A percentile compares a stretch with the other conserved stretches of the same genome.
Conservation (phyloP, 768 basidiomycete genomes). For the Tulasnella sp. region DNA sequence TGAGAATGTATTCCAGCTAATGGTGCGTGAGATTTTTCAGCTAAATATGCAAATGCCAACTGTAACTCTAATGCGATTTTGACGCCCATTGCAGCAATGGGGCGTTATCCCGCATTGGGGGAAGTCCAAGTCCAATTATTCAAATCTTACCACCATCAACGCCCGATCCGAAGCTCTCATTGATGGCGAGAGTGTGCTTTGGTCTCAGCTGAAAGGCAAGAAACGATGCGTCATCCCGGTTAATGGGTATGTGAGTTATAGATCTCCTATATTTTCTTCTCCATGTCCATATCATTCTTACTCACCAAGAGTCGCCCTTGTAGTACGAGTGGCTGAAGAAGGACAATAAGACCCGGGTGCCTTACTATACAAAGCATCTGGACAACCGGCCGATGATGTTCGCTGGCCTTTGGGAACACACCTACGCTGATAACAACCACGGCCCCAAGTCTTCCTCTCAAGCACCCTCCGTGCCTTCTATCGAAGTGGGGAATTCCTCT, state of each 20-base stretch:
- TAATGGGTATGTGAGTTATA: constrained; percentile 43
- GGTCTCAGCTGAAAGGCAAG: constrained; percentile 68
- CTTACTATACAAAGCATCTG: constrained; percentile 67
- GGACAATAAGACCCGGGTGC: constrained; percentile 56
- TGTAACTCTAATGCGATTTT: not conserved
- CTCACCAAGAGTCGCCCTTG: not conserved
- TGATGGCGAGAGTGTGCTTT: constrained; percentile 61
- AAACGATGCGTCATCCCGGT: constrained; percentile 80
- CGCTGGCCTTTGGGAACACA: constrained; percentile 73
- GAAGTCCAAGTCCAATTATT: constrained; percentile 52
- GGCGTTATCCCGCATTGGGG: constrained; percentile 79
- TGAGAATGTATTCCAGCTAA: constrained; percentile 26
- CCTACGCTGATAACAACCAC: no score
- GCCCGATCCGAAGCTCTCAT: constrained; percentile 75
- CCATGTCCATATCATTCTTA: no score
- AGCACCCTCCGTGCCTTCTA: not conserved
- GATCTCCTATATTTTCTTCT: no score
- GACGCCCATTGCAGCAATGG: constrained; percentile 37
- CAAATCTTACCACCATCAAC: constrained; percentile 71
- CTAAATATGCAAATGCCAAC: not conserved
- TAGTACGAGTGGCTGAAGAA: constrained; percentile 90
- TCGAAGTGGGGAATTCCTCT: not conserved
- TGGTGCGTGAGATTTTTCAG: constrained; percentile 61
- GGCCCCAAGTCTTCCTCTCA: not conserved
- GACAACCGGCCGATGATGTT: constrained; percentile 60